Evolutionary conservation across 139 green algal genomes (phyloP), one percentile per base, ranked within the genome.

Genomic region (Asterochloris sp.): DNA sequence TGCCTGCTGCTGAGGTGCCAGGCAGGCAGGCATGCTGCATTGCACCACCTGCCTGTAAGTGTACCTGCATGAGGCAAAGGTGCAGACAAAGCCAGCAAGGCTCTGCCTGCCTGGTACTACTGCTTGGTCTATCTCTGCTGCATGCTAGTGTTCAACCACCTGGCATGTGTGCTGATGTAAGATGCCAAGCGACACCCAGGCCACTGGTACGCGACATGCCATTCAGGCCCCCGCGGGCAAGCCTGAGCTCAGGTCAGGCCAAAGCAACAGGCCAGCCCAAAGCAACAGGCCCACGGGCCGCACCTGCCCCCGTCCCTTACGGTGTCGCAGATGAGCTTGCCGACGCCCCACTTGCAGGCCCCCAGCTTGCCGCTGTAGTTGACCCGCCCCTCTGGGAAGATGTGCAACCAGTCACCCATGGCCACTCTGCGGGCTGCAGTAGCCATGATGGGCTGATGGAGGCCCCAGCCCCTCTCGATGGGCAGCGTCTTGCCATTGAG

Each of bases 311-410:
- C 88, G 15, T 76, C 15, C 0, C 71, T 66, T 54, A 79, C 69
- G 13, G 88, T 85, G 77, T 96, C 94, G 82, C 94, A 96, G 27
- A 97, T 82, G 29, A 95, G 61, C 80, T 90, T 94, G 83, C 94
- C 94, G 2, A 94, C 80, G 16, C 93, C 93, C 93, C 94, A 97
- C 16, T 90, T 89, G 81, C 95, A 91, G 28, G 89, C 83, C 11
- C 86, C 87, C 83, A 98, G 80, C 28, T 54, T 67, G 61, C 94
- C 95, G 17, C 78, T 88, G 79, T 91, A 93, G 29, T 87, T 85
- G n/a, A 98, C 90, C 11, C 83, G 80, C 12, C 92, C 94, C 88
- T 98, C 94, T 0, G 95, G 95, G 81, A 98, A 98, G 14, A 98
- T 74, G 85, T 98, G 95, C 83, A 97, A 73, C 95, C 95, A 98